A percentile compares a stretch with the other conserved stretches of the same genome.
Evolutionary conservation across 305 asterid species (phyloP).

Genomic region (Fraxinus paxiana): DNA sequence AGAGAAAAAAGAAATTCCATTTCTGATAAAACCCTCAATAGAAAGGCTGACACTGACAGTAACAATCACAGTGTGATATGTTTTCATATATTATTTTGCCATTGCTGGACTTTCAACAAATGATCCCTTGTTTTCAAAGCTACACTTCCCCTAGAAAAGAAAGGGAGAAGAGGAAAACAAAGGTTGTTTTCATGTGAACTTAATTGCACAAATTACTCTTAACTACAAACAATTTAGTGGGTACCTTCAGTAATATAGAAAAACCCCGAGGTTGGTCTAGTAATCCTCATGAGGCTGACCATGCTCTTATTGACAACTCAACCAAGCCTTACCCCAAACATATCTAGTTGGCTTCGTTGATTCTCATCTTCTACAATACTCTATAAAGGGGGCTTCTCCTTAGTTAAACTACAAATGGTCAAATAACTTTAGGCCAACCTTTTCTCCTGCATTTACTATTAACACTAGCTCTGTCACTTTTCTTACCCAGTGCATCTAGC

Average conservation of each 20-base stretch:
- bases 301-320: conserved; percentile 7
- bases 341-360: background rate
- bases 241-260: conserved; percentile 12
- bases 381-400: background rate
- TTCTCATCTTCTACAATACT: background rate
- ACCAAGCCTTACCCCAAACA: background rate
- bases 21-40: conserved; percentile 2
- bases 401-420: background rate
- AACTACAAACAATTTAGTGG: background rate
- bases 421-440: background rate
- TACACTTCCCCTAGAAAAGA: background rate
- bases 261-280: background rate
- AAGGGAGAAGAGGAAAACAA: background rate
- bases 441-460: background rate
- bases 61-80: background rate
- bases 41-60: background rate
- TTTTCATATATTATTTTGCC: background rate
- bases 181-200: background rate
- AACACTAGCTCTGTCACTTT: background rate
- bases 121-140: background rate
- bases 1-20: background rate
- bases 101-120: conserved; percentile 1
- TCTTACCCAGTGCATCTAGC: background rate
- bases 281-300: background rate
- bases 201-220: background rate